Evolutionary conservation across 768 basidiomycete species (phyloP), one percentile per base, ranked within the genome.

Genomic region (Lactifluus volemus): DNA sequence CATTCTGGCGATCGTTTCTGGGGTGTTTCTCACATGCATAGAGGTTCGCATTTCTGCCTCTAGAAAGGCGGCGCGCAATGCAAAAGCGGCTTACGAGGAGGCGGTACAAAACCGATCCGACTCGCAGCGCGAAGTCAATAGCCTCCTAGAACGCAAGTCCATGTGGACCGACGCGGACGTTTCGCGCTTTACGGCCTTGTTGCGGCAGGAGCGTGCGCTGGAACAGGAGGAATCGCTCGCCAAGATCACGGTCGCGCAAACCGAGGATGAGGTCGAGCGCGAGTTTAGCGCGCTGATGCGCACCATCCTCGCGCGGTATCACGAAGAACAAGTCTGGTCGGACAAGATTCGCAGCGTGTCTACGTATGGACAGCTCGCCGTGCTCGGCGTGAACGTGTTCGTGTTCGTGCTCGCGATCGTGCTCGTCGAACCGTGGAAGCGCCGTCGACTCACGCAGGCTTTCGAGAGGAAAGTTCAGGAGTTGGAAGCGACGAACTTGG

Each of bases 271-370:
- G 2, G 91, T 93, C 17, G 97, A 99, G 66, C 81, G 81, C 49
- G 90, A 88, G 67, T 97, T 98, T 71, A 86, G 80, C 68, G 87
- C 85, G 69, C 80, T 98, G 65, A 90, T 96, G 87, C 85, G 85
- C 58, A 78, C 82, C 10, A 98, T 98, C 68, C 80, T 99, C 60
- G 85, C 83, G 52, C 81, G 96, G 42, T 98, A 98, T 72, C 96
- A 98, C 75, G 96, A 98, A 74, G 97, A 99, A 71, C 97, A 99
- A 72, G 84, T 98, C 2, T 99, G 97, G 97, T 93, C 91, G 55
- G 96, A 99, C 78, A 99, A 99, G 75, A 97, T 99, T 61, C 84
- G 97, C 39, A 92, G 90, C 67, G 88, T 89, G 30, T 93, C 91
- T 63, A 98, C 97, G 5, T 98, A 98, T 71, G 95, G 93, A 3